Conservation (phyloP, 2,329 filamentous ascomycete genomes). For the Trichoderma harzianum region DNA sequence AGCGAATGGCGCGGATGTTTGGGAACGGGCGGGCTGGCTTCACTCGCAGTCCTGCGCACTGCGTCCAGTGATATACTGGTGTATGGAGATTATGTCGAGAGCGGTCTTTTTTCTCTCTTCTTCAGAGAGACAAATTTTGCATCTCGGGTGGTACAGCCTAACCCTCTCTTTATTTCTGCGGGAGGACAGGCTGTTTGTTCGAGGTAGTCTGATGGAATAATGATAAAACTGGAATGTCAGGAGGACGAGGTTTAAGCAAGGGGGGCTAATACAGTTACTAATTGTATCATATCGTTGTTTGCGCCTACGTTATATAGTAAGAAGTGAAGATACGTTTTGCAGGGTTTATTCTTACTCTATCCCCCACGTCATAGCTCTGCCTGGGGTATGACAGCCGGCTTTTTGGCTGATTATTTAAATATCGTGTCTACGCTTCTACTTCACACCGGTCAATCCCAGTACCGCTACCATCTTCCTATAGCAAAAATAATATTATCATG, state of each 20-base stretch:
- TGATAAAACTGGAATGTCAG: slow-evolving; percentile 25
- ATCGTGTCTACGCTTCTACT: neutral
- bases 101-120: slow-evolving; percentile 17
- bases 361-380: neutral
- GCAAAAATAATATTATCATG: neutral
- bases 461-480: neutral
- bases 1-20: slow-evolving; percentile 26
- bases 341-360: neutral
- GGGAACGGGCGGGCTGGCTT: slow-evolving; percentile 27
- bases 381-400: neutral
- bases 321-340: neutral
- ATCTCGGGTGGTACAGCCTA: neutral
- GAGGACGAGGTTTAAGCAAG: neutral
- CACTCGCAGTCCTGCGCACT: slow-evolving; percentile 31
- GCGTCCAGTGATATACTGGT: slow-evolving; percentile 30
- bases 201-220: slow-evolving; percentile 31
- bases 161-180: neutral
- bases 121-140: neutral
- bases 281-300: neutral
- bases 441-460: neutral
- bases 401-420: neutral
- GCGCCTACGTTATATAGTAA: neutral
- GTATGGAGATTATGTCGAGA: slow-evolving; percentile 28
- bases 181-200: neutral
- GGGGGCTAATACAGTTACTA: neutral